Percentiles rank a stretch among this genome's conserved stretches.
Evolutionary conservation across 345 rosid genomes (phyloP).

Genomic region (Acer campestre): DNA sequence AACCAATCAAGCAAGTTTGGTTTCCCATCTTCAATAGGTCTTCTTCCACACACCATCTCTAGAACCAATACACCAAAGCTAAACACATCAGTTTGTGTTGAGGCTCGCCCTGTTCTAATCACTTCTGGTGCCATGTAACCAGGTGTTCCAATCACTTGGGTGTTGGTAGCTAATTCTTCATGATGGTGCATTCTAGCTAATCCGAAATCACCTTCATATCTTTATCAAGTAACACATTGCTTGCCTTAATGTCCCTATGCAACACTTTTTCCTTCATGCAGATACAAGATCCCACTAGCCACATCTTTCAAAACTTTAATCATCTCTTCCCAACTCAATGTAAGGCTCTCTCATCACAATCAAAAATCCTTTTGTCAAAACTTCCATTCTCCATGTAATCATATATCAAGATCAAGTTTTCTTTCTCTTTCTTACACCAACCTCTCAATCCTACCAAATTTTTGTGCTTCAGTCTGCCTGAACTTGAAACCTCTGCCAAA

Average conservation of each 20-base stretch:
- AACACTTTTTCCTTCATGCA: conserved; percentile 35
- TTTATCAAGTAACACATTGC: conserved; percentile 39
- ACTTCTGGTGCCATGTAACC: conserved; percentile 33
- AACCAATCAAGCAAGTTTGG: conserved; percentile 42
- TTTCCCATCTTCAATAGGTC: conserved; percentile 56
- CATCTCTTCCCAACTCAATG: conserved; percentile 35
- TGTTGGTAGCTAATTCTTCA: conserved; percentile 20
- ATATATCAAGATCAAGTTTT: conserved; percentile 31
- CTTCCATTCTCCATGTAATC: conserved; percentile 44
- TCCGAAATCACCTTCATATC: conserved; percentile 39
- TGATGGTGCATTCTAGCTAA: conserved; percentile 28
- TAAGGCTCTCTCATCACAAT: conserved; percentile 9
- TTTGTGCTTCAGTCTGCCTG: conserved; percentile 36
- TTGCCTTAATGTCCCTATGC: conserved; percentile 40
- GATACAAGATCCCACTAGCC: conserved; percentile 28
- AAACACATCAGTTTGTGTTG: conserved; percentile 52
- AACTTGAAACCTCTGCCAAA: conserved; percentile 34
- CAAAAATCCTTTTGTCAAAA: conserved; percentile 28
- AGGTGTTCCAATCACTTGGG: conserved; percentile 35
- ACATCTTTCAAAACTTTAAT: conserved; percentile 32
- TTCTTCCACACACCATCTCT: conserved; percentile 51
- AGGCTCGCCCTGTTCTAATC: conserved; percentile 45
- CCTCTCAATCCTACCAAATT: conserved; percentile 35
- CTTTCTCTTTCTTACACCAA: conserved; percentile 31
- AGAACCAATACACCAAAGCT: conserved; percentile 48